Conservation (phyloP, 2,329 filamentous ascomycete genomes). For the Hymenoscyphus fraxineus region DNA sequence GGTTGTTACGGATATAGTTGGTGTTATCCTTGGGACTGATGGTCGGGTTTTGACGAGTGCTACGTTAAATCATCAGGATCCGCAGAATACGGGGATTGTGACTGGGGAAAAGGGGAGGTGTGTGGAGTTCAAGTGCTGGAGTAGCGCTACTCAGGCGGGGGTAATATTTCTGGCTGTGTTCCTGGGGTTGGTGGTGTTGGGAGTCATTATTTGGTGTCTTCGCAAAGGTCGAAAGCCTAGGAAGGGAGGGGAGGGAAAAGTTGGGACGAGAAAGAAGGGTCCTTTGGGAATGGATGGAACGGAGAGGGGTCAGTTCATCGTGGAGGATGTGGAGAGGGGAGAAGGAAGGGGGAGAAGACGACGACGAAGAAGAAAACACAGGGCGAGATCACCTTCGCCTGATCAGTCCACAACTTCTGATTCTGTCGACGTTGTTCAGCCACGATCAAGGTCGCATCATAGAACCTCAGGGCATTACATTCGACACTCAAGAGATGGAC, state of each 20-base stretch:
- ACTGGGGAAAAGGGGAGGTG: neutral
- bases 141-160: neutral
- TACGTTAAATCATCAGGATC: constrained; percentile 15
- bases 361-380: neutral
- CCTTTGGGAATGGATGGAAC: neutral
- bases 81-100: neutral
- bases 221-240: neutral
- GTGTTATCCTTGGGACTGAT: neutral
- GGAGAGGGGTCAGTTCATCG: neutral
- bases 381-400: neutral
- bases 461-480: neutral
- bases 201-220: constrained; percentile 7
- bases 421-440: neutral
- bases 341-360: neutral
- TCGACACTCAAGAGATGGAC: neutral
- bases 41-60: constrained; percentile 6
- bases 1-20: constrained; percentile 21
- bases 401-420: neutral
- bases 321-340: neutral
- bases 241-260: neutral
- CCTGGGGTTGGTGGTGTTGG: neutral
- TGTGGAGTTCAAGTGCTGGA: constrained; percentile 17
- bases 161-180: constrained; percentile 5
- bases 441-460: neutral
- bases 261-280: neutral